Conservation (phyloP, 495 filamentous ascomycete genomes). For the Elasticomyces elasticus region DNA sequence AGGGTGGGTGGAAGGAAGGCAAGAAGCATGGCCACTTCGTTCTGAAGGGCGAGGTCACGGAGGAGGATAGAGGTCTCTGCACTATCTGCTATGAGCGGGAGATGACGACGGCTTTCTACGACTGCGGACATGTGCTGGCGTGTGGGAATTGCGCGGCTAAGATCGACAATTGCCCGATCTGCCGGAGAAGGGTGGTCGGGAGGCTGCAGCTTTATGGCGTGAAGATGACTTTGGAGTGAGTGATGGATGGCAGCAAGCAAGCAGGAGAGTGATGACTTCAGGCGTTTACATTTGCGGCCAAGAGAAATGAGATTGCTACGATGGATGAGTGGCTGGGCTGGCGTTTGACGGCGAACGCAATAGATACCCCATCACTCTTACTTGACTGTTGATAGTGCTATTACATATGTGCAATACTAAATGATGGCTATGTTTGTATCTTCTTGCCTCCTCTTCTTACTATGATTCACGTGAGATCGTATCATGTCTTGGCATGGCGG, state of each 20-base stretch:
- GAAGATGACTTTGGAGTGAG: constrained; percentile 14
- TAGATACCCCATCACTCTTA: too few species aligned
- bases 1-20: constrained; percentile 53
- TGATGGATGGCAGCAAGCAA: not conserved
- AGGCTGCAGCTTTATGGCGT: constrained; percentile 46
- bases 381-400: too few species aligned
- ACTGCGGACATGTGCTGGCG: constrained; percentile 57
- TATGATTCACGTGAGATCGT: too few species aligned
- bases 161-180: constrained; percentile 57
- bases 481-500: too few species aligned
- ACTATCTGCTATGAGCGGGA: constrained; percentile 57
- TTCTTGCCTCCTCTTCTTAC: too few species aligned
- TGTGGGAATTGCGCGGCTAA: constrained; percentile 53
- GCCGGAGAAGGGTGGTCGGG: constrained; percentile 47
- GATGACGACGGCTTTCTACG: constrained; percentile 52
- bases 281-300: too few species aligned
- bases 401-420: too few species aligned
- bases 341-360: too few species aligned
- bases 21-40: constrained; percentile 54
- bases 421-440: too few species aligned
- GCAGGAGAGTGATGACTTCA: too few species aligned
- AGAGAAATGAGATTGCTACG: too few species aligned
- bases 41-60: constrained; percentile 53
- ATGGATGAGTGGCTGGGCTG: too few species aligned
- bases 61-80: constrained; percentile 50